Conservation (phyloP, 768 basidiomycete species). For the Strobilomyces dryophilus region DNA sequence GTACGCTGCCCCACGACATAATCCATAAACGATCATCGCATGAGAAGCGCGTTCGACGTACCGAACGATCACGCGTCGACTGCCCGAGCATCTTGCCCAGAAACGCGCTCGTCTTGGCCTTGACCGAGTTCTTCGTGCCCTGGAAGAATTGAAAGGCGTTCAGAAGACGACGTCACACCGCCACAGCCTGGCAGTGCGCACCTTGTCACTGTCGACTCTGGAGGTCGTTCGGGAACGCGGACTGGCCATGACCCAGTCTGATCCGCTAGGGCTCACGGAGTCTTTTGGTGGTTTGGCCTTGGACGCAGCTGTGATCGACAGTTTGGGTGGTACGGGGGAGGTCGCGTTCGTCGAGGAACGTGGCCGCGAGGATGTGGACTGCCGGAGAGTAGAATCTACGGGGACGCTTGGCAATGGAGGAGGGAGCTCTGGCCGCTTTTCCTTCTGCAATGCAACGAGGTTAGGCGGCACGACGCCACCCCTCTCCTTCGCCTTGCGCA, state of each 20-base stretch:
- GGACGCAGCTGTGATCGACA: constrained; percentile 33
- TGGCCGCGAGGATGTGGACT: constrained; percentile 30
- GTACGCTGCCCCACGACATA: constrained; percentile 43
- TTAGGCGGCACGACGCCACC: constrained; percentile 40
- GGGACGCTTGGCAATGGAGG: constrained; percentile 41
- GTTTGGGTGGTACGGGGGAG: constrained; percentile 28
- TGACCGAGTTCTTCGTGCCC: constrained; percentile 56
- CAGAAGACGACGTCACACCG: not conserved
- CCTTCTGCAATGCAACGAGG: constrained; percentile 27
- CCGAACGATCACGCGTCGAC: constrained; percentile 63
- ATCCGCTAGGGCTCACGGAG: constrained; percentile 32
- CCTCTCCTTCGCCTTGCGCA: constrained; percentile 77
- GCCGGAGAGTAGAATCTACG: constrained; percentile 23
- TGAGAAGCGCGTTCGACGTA: constrained; percentile 31
- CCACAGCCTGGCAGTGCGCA: constrained; percentile 16
- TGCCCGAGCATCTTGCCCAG: constrained; percentile 77
- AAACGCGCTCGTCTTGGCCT: constrained; percentile 78
- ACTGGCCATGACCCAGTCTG: constrained; percentile 49
- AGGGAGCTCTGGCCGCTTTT: constrained; percentile 36
- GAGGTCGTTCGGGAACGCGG: constrained; percentile 40
- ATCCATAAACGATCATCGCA: constrained; percentile 13
- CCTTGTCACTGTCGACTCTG: constrained; percentile 48
- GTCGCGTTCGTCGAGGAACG: constrained; percentile 42
- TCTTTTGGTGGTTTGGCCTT: constrained; percentile 23
- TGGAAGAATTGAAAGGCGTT: not conserved